Conservation (phyloP, 2,329 filamentous ascomycete genomes). For the Xylariaceae sp. region DNA sequence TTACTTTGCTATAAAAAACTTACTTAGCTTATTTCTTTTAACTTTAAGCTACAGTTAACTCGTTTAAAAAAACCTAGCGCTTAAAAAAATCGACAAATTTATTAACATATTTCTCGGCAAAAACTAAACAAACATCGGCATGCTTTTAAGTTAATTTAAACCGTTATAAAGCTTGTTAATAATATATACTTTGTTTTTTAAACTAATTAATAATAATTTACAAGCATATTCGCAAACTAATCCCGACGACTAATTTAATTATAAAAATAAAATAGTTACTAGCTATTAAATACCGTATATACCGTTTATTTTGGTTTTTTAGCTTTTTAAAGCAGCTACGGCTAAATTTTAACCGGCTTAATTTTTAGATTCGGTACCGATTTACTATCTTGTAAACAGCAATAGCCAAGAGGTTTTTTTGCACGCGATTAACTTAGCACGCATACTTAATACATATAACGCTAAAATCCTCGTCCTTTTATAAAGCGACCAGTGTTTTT, state of each 20-base stretch:
- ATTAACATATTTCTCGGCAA: background rate
- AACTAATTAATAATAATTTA: background rate
- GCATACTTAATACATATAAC: background rate
- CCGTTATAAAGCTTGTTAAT: background rate
- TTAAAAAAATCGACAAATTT: background rate
- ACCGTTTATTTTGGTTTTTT: background rate
- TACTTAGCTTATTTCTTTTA: background rate
- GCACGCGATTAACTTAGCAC: background rate
- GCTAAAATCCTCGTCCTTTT: background rate
- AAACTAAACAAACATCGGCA: background rate
- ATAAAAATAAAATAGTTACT: background rate
- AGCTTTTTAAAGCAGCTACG: background rate
- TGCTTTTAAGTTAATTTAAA: background rate
- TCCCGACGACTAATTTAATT: background rate
- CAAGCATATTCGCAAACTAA: background rate
- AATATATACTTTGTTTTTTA: background rate
- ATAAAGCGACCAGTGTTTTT: constrained; percentile 2
- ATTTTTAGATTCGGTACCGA: background rate
- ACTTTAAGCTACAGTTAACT: background rate
- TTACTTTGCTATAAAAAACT: background rate
- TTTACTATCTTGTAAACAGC: background rate
- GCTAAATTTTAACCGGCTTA: background rate
- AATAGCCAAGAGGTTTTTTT: background rate
- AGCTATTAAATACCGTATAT: background rate
- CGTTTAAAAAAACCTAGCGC: background rate